A percentile compares a stretch with the other conserved stretches of the same genome.
phyloP scores from a whole-genome alignment of 768 basidiomycete genomes.

The Mycena pura region DNA sequence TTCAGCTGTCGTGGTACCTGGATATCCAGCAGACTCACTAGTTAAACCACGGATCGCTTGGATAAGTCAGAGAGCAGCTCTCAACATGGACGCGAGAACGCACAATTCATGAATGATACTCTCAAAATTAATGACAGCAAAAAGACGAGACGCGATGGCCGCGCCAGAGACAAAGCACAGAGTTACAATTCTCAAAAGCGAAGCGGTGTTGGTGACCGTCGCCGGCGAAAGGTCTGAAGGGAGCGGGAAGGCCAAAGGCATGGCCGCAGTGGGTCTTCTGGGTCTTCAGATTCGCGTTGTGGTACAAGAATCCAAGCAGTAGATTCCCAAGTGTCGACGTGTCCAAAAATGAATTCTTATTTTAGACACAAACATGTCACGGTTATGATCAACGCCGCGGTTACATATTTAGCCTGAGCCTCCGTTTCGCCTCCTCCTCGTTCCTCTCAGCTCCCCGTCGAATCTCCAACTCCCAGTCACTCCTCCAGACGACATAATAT shows the following conservation, averaged over 20 bases:
- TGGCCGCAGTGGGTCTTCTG: conserved; percentile 54
- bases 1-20: conserved; percentile 10
- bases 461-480: conserved; percentile 72
- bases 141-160: conserved; percentile 93
- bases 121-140: conserved; percentile 97
- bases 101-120: conserved; percentile 99
- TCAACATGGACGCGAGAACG: conserved; percentile 40
- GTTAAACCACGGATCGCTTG: conserved; percentile 98
- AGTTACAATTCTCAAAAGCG: conserved; percentile 88
- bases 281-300: conserved; percentile 24
- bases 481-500: conserved; percentile 63
- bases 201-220: conserved; percentile 86
- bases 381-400: not conserved
- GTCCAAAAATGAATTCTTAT: conserved; percentile 9
- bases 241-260: conserved; percentile 77
- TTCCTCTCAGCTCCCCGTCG: conserved; percentile 59
- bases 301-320: conserved; percentile 4
- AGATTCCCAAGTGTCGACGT: conserved; percentile 37
- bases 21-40: conserved; percentile 67
- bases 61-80: conserved; percentile 15
- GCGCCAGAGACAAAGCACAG: conserved; percentile 91
- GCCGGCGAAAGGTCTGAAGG: conserved; percentile 72
- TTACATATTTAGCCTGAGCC: not conserved
- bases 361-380: conserved; percentile 3
- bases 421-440: conserved; percentile 49